These are phyloP conservation scores for Nidularia sp. DNA, from an alignment of 768 basidiomycete species.

Conservation along the genomic window DNA sequence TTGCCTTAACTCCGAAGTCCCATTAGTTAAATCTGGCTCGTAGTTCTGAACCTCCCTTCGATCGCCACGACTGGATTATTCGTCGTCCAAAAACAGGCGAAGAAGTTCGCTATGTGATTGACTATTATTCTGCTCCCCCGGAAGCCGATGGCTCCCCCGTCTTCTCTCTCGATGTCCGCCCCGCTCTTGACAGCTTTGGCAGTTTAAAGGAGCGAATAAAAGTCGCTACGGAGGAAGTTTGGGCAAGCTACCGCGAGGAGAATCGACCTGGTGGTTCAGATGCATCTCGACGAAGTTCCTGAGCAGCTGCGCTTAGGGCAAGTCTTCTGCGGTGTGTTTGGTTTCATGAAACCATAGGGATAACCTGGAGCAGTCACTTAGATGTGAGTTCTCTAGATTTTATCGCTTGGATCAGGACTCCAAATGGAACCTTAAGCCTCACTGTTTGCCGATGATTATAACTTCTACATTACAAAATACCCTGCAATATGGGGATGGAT, in stretches of 20 bases:
- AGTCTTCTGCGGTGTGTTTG: no score
- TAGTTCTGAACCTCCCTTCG: constrained; percentile 92
- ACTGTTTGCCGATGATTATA: no score
- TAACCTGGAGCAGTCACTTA: no score
- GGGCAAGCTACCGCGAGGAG: constrained; percentile 43
- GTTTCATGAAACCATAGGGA: no score
- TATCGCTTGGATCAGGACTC: no score
- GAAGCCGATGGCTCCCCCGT: constrained; percentile 91
- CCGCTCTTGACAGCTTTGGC: constrained; percentile 82
- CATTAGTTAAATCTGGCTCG: neutral
- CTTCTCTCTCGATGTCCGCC: constrained; percentile 92
- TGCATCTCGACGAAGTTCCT: neutral
- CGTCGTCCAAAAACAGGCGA: constrained; percentile 74
- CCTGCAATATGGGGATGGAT: no score
- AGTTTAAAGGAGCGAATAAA: constrained; percentile 73
- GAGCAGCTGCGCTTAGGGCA: no score
- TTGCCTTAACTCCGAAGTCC: neutral
- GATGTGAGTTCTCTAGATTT: no score
- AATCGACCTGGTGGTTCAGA: constrained; percentile 4
- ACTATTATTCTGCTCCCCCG: constrained; percentile 94
- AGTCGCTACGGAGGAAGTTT: constrained; percentile 65
- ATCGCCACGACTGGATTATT: constrained; percentile 97
- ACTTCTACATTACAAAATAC: no score
- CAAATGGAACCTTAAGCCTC: no score
- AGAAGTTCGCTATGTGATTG: constrained; percentile 94